These are phyloP conservation scores for Gyrodon lividus DNA, from an alignment of 768 basidiomycete genomes.

Conservation along the genomic window DNA sequence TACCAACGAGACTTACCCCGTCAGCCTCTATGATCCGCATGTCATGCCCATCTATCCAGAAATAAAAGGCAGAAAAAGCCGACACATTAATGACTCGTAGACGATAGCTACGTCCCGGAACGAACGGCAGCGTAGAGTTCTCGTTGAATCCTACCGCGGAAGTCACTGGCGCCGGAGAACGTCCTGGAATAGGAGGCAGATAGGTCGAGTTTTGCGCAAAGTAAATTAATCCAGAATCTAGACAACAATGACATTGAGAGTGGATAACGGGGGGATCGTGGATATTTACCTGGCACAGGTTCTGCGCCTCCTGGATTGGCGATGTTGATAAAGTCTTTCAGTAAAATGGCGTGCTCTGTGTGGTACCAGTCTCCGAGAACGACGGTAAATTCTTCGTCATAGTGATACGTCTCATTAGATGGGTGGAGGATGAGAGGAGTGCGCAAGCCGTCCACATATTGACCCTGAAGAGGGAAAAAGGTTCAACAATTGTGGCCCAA, in stretches of 20 bases:
- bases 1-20: slow-evolving; percentile 49
- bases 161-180: slow-evolving; percentile 44
- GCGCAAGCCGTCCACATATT: slow-evolving; percentile 94
- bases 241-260: background rate
- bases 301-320: slow-evolving; percentile 83
- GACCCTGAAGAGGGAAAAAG: slow-evolving; percentile 47
- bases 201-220: slow-evolving; percentile 76
- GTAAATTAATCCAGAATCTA: slow-evolving; percentile 82
- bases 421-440: slow-evolving; percentile 80
- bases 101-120: slow-evolving; percentile 85
- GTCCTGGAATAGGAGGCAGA: slow-evolving; percentile 55
- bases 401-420: slow-evolving; percentile 59
- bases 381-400: slow-evolving; percentile 91
- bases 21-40: slow-evolving; percentile 86
- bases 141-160: slow-evolving; percentile 79
- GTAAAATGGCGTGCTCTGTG: slow-evolving; percentile 58
- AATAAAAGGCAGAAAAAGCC: slow-evolving; percentile 73
- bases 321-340: slow-evolving; percentile 65
- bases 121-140: slow-evolving; percentile 80
- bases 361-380: slow-evolving; percentile 94
- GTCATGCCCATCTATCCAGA: slow-evolving; percentile 87
- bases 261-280: background rate
- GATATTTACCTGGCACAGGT: slow-evolving; percentile 71
- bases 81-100: slow-evolving; percentile 84
- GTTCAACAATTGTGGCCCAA: background rate